Conservation (phyloP, 192 early-diverging fungal species). For the Chytriomyces hyalinus region DNA sequence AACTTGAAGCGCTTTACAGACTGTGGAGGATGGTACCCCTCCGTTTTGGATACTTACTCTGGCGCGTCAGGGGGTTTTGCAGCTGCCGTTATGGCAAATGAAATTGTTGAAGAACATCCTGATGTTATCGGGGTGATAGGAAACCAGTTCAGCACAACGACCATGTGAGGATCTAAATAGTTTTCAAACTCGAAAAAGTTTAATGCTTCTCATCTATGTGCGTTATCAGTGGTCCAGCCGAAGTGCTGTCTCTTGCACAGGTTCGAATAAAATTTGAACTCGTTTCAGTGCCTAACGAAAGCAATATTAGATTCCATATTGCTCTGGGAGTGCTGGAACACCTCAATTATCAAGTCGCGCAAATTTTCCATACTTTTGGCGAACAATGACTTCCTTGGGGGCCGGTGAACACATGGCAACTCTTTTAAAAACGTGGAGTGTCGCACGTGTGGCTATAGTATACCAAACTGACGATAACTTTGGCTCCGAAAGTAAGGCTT, state of each 20-base stretch:
- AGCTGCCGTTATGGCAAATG: neutral
- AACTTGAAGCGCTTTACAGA: conserved; percentile 19
- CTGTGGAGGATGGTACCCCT: conserved; percentile 13
- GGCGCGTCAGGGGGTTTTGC: conserved; percentile 21
- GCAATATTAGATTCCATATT: conserved; percentile 16
- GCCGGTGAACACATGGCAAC: neutral
- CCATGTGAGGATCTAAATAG: neutral
- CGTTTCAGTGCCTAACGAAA: neutral
- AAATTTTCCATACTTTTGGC: neutral
- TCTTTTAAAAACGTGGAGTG: neutral
- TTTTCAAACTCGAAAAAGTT: neutral
- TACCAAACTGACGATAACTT: neutral
- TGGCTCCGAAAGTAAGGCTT: neutral
- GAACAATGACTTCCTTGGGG: neutral
- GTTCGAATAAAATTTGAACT: neutral
- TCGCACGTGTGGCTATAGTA: neutral
- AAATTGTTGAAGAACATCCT: conserved; percentile 3
- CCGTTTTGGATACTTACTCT: neutral
- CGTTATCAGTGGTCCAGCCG: neutral
- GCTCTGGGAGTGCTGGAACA: neutral
- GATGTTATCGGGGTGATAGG: conserved; percentile 12
- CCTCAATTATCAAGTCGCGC: neutral
- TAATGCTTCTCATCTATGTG: neutral
- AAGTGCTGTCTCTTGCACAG: neutral
- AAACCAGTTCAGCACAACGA: conserved; percentile 5